These are phyloP conservation scores for Malassezia obtusa DNA, from an alignment of 1,284 basidiomycete species.

Conservation along the genomic window DNA sequence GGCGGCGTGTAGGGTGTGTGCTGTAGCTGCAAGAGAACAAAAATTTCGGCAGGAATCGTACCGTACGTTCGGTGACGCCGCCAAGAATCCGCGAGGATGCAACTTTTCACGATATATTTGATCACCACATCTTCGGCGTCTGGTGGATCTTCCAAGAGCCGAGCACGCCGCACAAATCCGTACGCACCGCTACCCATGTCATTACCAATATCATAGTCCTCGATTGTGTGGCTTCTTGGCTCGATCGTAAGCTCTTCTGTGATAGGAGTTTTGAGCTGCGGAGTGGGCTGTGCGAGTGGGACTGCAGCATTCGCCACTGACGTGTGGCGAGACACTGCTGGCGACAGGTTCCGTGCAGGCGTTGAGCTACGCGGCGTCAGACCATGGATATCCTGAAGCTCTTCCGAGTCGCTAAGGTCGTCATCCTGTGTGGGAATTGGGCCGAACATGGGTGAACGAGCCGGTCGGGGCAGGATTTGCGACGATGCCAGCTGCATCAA, in stretches of 20 bases:
- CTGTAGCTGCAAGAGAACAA: constrained; percentile 77
- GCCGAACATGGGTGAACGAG: constrained; percentile 4
- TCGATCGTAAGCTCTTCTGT: no score
- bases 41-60: constrained; percentile 96
- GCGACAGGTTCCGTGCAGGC: constrained; percentile 3
- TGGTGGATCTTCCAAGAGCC: constrained; percentile 61
- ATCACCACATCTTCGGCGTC: constrained; percentile 61
- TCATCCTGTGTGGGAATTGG: not conserved
- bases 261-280: no score
- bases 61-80: constrained; percentile 84
- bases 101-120: constrained; percentile 96
- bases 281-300: not conserved
- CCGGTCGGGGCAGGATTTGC: constrained; percentile 5
- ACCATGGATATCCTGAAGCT: constrained; percentile 11
- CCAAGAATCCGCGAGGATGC: constrained; percentile 97
- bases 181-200: constrained; percentile 74
- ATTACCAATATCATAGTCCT: constrained; percentile 34
- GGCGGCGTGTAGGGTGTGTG: constrained; percentile 55
- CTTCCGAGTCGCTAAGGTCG: constrained; percentile 8
- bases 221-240: constrained; percentile 14
- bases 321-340: not conserved
- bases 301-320: not conserved
- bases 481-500: not conserved
- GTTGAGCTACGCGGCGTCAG: constrained; percentile 5
- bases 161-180: constrained; percentile 81